phyloP scores from a whole-genome alignment of 352 stramenopile species.

The Phytophthora multivora region DNA sequence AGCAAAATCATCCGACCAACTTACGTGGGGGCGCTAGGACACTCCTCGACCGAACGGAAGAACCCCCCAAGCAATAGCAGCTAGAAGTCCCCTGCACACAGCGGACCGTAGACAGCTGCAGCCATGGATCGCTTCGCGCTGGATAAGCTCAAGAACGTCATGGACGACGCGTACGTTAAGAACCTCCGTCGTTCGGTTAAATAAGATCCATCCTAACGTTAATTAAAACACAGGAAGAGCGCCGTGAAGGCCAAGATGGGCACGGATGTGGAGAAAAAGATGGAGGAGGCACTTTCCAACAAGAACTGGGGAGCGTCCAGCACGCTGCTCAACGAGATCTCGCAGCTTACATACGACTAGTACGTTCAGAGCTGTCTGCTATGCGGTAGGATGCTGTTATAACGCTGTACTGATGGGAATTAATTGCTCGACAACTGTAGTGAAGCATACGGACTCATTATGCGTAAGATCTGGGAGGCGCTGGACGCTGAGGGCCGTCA shows the following conservation, averaged over 20 bases:
- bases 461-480: constrained; percentile 96
- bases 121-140: constrained; percentile 86
- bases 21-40: constrained; percentile 11
- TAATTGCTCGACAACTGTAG: constrained; percentile 40
- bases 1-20: constrained; percentile 18
- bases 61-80: constrained; percentile 3
- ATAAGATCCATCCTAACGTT: background rate
- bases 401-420: background rate
- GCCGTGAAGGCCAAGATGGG: constrained; percentile 87
- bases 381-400: constrained; percentile 3
- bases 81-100: background rate
- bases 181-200: background rate
- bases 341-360: constrained; percentile 97
- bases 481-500: constrained; percentile 88
- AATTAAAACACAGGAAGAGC: constrained; percentile 62
- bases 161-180: constrained; percentile 84
- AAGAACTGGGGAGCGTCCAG: constrained; percentile 99
- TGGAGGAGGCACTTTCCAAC: constrained; percentile 97
- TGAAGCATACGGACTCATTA: constrained; percentile 89
- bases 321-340: constrained; percentile 98
- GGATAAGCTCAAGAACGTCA: constrained; percentile 87
- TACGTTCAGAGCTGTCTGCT: constrained; percentile 22
- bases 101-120: constrained; percentile 2
- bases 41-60: constrained; percentile 13
- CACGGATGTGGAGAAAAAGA: constrained; percentile 88